Evolutionary conservation across 2,329 filamentous ascomycete species (phyloP).

Genomic region (Claviceps humidiphila): DNA sequence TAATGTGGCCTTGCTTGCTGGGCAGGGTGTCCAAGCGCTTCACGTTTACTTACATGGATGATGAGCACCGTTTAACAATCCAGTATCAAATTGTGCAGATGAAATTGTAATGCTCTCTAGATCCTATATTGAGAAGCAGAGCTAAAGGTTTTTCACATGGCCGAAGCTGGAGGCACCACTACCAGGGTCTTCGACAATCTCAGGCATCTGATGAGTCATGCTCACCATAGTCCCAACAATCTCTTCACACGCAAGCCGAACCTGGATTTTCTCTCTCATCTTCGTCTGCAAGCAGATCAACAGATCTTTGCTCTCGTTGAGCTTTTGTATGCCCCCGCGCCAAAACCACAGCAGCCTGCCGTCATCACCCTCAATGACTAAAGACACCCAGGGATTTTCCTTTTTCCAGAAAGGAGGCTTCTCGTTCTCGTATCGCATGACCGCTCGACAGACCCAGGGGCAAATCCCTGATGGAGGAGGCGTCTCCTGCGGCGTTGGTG

Average conservation of each 20-base stretch:
- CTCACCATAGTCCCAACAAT: slow-evolving; percentile 50
- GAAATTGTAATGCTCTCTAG: not conserved
- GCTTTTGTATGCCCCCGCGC: slow-evolving; percentile 46
- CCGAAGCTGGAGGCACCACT: no score
- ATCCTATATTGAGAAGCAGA: not conserved
- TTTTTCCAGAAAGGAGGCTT: slow-evolving; percentile 47
- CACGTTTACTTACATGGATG: no score
- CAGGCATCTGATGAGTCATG: slow-evolving; percentile 4
- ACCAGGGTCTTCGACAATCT: not conserved
- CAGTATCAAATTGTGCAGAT: no score
- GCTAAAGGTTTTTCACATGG: not conserved
- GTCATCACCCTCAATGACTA: slow-evolving; percentile 50
- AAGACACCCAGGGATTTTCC: slow-evolving; percentile 55
- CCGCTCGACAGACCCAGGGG: slow-evolving; percentile 40
- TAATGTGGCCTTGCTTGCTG: no score
- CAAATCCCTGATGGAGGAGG: not conserved
- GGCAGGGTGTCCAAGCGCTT: no score
- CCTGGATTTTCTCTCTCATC: slow-evolving; percentile 42
- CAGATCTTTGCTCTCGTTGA: slow-evolving; percentile 44
- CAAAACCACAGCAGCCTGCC: slow-evolving; percentile 52
- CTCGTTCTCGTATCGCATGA: slow-evolving; percentile 59
- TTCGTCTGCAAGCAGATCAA: slow-evolving; percentile 44
- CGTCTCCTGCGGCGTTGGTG: not conserved
- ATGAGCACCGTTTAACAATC: no score
- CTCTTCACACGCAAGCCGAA: slow-evolving; percentile 71